These are phyloP conservation scores for Neofusicoccum sp. DNA, from an alignment of 2,329 filamentous ascomycete genomes.

Conservation along the genomic window DNA sequence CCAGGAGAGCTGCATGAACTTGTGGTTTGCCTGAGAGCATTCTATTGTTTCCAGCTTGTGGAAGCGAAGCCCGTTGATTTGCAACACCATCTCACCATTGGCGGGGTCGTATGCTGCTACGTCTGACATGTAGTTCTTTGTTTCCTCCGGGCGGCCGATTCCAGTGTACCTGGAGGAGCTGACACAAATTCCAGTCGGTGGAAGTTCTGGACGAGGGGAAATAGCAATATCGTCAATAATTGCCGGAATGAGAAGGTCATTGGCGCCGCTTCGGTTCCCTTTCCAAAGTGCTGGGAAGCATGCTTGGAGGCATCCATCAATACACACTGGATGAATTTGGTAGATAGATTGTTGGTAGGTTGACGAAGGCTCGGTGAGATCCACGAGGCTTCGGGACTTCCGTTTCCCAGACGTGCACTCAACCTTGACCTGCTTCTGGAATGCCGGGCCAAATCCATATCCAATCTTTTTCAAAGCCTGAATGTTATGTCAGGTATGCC, in stretches of 20 bases:
- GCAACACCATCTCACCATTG: conserved; percentile 20
- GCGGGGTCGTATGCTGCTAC: not conserved
- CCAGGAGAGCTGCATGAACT: conserved; percentile 21
- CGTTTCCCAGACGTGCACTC: not conserved
- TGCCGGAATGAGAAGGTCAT: conserved; percentile 24
- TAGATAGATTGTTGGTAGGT: conserved; percentile 23
- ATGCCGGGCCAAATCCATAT: conserved; percentile 14
- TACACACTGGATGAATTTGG: conserved; percentile 27
- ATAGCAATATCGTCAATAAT: conserved; percentile 27
- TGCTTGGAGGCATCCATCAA: conserved; percentile 32
- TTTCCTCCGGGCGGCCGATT: conserved; percentile 19
- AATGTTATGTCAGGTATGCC: too few species aligned
- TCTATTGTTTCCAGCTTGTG: conserved; percentile 19
- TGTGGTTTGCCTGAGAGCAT: not conserved
- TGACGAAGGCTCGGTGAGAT: conserved; percentile 21
- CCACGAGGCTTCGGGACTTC: conserved; percentile 13
- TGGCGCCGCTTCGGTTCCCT: conserved; percentile 9
- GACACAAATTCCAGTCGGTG: not conserved
- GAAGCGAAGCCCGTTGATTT: conserved; percentile 23
- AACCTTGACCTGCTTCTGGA: conserved; percentile 10
- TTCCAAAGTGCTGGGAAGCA: not conserved
- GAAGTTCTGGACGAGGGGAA: not conserved
- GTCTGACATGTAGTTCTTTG: conserved; percentile 20
- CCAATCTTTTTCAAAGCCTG: conserved; percentile 4
- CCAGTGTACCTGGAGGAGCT: conserved; percentile 20